Conservation (phyloP, 352 stramenopile species). For the Pythium dissimile region DNA sequence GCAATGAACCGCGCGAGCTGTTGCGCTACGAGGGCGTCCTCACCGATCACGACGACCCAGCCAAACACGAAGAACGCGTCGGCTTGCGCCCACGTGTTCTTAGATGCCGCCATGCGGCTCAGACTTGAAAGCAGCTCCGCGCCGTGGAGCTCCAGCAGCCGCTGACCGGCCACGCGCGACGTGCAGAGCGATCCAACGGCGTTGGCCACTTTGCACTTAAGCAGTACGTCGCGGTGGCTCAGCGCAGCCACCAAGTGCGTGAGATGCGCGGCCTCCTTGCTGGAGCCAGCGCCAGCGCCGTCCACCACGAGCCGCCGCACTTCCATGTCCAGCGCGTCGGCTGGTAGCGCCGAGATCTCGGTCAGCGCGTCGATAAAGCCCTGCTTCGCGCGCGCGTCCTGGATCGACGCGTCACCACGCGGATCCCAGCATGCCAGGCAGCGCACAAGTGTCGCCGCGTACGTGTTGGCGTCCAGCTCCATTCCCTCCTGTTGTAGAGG, state of each 20-base stretch:
- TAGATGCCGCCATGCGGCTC: constrained; percentile 55
- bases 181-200: constrained; percentile 69
- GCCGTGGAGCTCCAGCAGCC: constrained; percentile 46
- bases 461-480: neutral
- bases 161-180: constrained; percentile 65
- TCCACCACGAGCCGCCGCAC: constrained; percentile 54
- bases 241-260: constrained; percentile 43
- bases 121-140: constrained; percentile 33
- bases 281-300: neutral
- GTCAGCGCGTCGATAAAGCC: constrained; percentile 69
- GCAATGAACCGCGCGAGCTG: constrained; percentile 39
- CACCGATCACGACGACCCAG: constrained; percentile 69
- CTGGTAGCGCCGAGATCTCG: constrained; percentile 59
- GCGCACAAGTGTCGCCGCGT: constrained; percentile 12
- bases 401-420: neutral
- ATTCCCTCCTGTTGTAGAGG: neutral
- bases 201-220: constrained; percentile 81
- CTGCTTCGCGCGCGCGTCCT: constrained; percentile 27
- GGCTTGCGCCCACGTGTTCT: constrained; percentile 72
- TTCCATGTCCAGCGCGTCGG: constrained; percentile 74
- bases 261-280: too few relatives aligned
- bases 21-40: constrained; percentile 36
- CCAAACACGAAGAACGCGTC: constrained; percentile 74
- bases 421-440: constrained; percentile 18
- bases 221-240: constrained; percentile 52